Base-by-base conservation (phyloP, 768 basidiomycete genomes). In the Suillus alpinus region DNA sequence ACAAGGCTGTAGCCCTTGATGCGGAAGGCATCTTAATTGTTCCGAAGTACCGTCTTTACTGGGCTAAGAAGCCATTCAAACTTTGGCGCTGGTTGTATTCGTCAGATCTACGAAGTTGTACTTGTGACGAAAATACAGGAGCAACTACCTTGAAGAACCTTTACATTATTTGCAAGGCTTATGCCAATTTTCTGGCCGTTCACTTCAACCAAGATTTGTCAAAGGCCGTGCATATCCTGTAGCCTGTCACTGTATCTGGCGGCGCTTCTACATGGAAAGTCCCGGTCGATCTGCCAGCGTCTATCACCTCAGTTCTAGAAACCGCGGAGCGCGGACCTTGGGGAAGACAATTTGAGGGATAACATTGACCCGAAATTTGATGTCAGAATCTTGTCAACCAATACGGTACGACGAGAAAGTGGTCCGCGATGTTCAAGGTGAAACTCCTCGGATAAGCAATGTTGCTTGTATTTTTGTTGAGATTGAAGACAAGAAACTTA, bases 1-100 rank as follows among this genome's bases (percentile, higher is more conserved):
- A 44, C 61, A 63, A 68, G 73, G 73, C 71, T 73, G 72, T 73
- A 72, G 58, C 70, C 52, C 59, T 61, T 47, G 65, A 63, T 68
- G 65, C 65, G 58, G 56, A 52, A 60, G 36, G 51, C 46, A 58
- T 56, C 58, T 59, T 60, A 72, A 52, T 63, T 64, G 66, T 63
- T 71, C 68, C 56, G 64, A 60, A 55, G 59, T 52, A 41, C 20
- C 64, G 59, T 64, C 61, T 69, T 71, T 65, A 64, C 61, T 57
- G 57, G 51, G 64, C 56, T 59, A 43, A 67, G 66, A 69, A 64
- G 56, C 52, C 46, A 46, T 32, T 31, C 12, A 60, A 51, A 67
- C 26, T 26, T 26, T 26, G 49, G 59, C 59, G 64, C 68, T 23
- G 32, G 41, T 53, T 18, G 53, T 18, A 29, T 39, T 55, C 6